Base-by-base conservation (phyloP, 805 yeast genomes). In the Lipomyces yamanashiensis region DNA sequence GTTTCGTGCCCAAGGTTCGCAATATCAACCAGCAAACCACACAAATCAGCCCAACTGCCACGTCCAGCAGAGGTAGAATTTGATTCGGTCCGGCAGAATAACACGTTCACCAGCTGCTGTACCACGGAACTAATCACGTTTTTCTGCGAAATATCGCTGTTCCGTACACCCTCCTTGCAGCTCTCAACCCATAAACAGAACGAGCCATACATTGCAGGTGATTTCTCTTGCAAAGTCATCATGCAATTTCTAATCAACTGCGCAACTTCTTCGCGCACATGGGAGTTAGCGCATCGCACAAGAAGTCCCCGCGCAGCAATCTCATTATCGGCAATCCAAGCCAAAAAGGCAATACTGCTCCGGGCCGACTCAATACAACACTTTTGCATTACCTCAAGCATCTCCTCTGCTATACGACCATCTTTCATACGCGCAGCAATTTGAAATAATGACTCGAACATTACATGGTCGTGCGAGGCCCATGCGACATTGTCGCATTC, bases 261-360 rank as follows among this genome's bases (percentile, higher is more conserved):
- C 12, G 61, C n/a, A 12, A 54, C 40, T 9, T 61, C 64, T 15
- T 60, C 51, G 7, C 67, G 39, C 33, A 61, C 45, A 1, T 28
- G 43, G n/a, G 39, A 41, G 40, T 62, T 53, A 3, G 67, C 63
- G 36, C 67, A 64, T 23, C 67, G 57, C 13, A 61, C 54, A n/a
- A 64, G 39, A 15, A 64, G 37, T 15, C 58, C 59, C 19, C 58
- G 23, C 7, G 43, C 41, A 21, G 57, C 57, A 9, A 21, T 13
- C 4, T 58, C 58, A 13, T 39, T 28, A 13, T 39, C 48, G 2
- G 59, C 49, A 9, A 64, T 45, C 67, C 67, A 64, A 17, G 56
- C 39, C 19, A 64, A 21, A 47, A 64, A 58, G 15, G 61, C 64
- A 12, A 53, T 36, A 28, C 59, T 49, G 41, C 41, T 17, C 17